Conservation (phyloP, 305 asterid genomes). For the Withania somnifera region DNA sequence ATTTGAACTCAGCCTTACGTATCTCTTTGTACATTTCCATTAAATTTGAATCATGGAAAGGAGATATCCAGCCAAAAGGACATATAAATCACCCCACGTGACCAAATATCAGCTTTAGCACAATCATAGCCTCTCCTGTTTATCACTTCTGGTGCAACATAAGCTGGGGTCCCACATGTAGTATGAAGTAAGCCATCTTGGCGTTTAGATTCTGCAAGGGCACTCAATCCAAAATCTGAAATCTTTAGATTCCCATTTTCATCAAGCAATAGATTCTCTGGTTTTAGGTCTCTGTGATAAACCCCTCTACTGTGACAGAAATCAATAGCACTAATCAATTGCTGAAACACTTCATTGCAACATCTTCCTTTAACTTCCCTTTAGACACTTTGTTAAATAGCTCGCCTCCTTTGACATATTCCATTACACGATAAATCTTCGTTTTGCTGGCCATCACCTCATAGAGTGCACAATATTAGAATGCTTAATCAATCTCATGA, state of each 20-base stretch:
- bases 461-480: constrained; percentile 54
- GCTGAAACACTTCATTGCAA: constrained; percentile 56
- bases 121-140: constrained; percentile 62
- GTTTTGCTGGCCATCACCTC: constrained; percentile 70
- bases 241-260: constrained; percentile 52
- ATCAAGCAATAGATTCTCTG: constrained; percentile 66
- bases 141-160: constrained; percentile 74
- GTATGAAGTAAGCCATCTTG: constrained; percentile 73
- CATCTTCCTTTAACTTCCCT: constrained; percentile 54
- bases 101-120: constrained; percentile 59
- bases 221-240: constrained; percentile 76
- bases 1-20: constrained; percentile 50
- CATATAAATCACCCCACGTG: constrained; percentile 69
- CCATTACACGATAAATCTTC: constrained; percentile 61
- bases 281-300: constrained; percentile 66
- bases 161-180: constrained; percentile 67
- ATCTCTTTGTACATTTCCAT: constrained; percentile 69
- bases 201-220: constrained; percentile 36
- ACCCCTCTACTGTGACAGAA: constrained; percentile 71
- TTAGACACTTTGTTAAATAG: constrained; percentile 46
- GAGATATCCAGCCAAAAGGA: constrained; percentile 44
- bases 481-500: constrained; percentile 52
- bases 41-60: constrained; percentile 52
- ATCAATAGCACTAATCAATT: constrained; percentile 63
- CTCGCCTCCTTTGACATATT: constrained; percentile 63